Conservation (phyloP, 148 eudicot species). For the Chenopodium quinoa region DNA sequence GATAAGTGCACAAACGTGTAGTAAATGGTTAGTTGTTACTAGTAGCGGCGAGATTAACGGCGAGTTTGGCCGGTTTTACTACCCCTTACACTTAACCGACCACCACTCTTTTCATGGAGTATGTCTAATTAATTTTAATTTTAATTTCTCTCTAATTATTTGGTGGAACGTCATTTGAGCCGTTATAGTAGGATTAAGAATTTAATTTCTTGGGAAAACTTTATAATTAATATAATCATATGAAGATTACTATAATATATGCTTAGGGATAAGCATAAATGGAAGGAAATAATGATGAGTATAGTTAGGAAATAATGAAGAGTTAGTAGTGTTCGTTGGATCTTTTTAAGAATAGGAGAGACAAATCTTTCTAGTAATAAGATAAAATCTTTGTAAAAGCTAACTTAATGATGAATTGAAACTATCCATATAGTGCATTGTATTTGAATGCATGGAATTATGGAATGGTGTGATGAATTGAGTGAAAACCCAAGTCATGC, state of each 20-base stretch:
- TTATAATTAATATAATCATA: not conserved
- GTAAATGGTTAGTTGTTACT: not conserved
- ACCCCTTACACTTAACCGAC: slow-evolving; percentile 34
- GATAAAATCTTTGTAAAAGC: slow-evolving; percentile 23
- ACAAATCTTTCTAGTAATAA: slow-evolving; percentile 14
- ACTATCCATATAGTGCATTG: slow-evolving; percentile 18
- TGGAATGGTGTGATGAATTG: not conserved
- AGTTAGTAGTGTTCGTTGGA: slow-evolving; percentile 23
- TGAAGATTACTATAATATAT: slow-evolving; percentile 4
- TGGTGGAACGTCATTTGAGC: slow-evolving; percentile 24
- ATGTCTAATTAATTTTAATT: not conserved
- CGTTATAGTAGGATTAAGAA: slow-evolving; percentile 14
- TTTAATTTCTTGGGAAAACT: not conserved
- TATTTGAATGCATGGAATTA: slow-evolving; percentile 21
- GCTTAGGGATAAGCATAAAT: not conserved
- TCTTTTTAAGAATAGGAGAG: not conserved
- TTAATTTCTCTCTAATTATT: not conserved
- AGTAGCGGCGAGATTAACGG: slow-evolving; percentile 40
- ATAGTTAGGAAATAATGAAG: not conserved
- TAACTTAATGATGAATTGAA: slow-evolving; percentile 12
- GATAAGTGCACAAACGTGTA: not conserved
- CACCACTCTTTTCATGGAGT: slow-evolving; percentile 16
- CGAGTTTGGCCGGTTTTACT: slow-evolving; percentile 41
- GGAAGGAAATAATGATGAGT: not conserved
- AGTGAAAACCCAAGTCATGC: not conserved